Percentiles rank a stretch among this genome's conserved stretches.
phyloP scores from a whole-genome alignment of 202 grass and related monocot genomes.

The Setaria viridis region DNA sequence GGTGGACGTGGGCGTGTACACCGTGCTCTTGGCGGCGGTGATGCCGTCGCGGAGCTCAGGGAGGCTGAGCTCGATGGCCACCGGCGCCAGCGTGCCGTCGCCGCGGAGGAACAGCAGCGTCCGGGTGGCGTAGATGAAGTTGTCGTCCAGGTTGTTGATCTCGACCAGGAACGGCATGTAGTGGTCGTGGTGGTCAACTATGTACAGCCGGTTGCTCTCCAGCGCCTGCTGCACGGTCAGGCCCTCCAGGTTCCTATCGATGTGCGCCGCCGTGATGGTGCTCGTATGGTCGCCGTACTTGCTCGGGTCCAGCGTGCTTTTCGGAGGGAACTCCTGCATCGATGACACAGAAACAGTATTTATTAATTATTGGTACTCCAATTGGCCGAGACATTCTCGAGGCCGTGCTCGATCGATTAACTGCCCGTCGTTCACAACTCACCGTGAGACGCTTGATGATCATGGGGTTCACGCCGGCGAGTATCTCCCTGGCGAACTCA shows the following conservation, averaged over 20 bases:
- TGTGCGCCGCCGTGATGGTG: conserved; percentile 56
- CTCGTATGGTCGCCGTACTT: conserved; percentile 60
- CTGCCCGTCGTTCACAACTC: not conserved
- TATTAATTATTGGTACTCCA: not conserved
- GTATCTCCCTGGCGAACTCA: conserved; percentile 53
- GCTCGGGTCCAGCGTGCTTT: conserved; percentile 58
- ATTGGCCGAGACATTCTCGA: not conserved
- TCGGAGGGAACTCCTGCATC: conserved; percentile 61
- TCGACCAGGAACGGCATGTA: conserved; percentile 45
- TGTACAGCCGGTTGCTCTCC: conserved; percentile 41
- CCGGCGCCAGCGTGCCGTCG: not conserved
- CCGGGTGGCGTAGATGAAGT: conserved; percentile 36
- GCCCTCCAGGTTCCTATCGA: conserved; percentile 46
- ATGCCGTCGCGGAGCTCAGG: not conserved
- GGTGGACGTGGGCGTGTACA: not conserved
- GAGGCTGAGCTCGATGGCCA: conserved; percentile 9
- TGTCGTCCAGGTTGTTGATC: conserved; percentile 9
- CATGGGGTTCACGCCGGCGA: conserved; percentile 44
- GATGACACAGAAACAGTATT: too few species aligned
- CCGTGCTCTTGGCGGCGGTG: not conserved
- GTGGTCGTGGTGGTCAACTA: conserved; percentile 57
- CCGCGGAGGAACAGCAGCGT: conserved; percentile 28
- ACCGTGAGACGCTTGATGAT: conserved; percentile 45
- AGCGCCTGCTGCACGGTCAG: conserved; percentile 48
- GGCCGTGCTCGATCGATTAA: too few species aligned